Percentiles rank a stretch among this genome's conserved stretches.
These are phyloP conservation scores for Plasmodium inui DNA, from an alignment of 169 alveolate species.

Conservation along the genomic window DNA sequence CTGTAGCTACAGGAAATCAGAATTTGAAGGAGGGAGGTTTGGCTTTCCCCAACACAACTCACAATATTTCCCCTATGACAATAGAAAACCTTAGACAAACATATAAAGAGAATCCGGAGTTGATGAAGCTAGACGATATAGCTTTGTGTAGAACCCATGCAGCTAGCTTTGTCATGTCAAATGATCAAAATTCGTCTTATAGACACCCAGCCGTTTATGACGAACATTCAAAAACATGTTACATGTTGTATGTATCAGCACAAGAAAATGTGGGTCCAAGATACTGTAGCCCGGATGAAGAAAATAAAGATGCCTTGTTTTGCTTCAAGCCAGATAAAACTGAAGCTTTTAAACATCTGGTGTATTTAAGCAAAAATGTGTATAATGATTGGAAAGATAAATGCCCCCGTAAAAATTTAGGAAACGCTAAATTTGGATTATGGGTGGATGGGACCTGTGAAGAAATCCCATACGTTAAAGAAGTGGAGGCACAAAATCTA, in stretches of 20 bases:
- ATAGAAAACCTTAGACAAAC: constrained; percentile 47
- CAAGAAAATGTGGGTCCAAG: constrained; percentile 85
- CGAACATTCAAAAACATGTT: constrained; percentile 65
- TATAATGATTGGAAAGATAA: constrained; percentile 78
- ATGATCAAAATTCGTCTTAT: constrained; percentile 75
- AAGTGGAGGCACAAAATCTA: neutral
- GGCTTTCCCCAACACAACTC: constrained; percentile 79
- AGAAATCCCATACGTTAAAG: constrained; percentile 7
- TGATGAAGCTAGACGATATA: constrained; percentile 55
- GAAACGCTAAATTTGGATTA: constrained; percentile 83
- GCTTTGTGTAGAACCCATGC: constrained; percentile 84
- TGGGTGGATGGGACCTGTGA: constrained; percentile 79
- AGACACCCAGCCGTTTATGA: constrained; percentile 87
- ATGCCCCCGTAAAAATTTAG: constrained; percentile 82
- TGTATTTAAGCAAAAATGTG: constrained; percentile 78
- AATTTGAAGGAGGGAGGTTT: constrained; percentile 66
- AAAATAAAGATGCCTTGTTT: constrained; percentile 74
- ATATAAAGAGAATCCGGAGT: constrained; percentile 43
- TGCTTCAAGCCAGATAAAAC: constrained; percentile 84
- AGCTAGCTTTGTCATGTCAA: constrained; percentile 57
- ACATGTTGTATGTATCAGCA: constrained; percentile 81
- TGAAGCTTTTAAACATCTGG: constrained; percentile 57
- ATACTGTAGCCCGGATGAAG: constrained; percentile 81
- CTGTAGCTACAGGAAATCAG: constrained; percentile 76
- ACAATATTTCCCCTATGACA: constrained; percentile 79